Conservation (phyloP, 73 alveolate species). For the Paramecium sexaurelia region DNA sequence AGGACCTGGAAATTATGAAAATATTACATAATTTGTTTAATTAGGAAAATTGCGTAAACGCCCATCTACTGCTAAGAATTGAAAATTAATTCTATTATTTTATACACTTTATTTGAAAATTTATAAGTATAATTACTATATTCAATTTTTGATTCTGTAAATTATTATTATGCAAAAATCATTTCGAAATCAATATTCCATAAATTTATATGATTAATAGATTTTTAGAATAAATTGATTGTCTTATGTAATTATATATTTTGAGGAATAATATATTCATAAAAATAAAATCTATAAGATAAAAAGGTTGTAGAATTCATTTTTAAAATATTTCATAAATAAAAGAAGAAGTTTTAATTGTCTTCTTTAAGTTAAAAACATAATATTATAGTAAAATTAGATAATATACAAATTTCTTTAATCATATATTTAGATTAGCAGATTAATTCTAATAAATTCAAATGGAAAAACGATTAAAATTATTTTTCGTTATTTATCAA, state of each 20-base stretch:
- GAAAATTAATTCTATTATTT: not conserved
- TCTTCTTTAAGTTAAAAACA: no score
- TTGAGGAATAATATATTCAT: no score
- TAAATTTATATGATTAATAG: no score
- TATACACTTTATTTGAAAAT: not conserved
- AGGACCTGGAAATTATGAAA: conserved; percentile 31
- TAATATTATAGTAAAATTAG: no score
- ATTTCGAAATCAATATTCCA: not conserved
- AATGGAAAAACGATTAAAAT: not conserved
- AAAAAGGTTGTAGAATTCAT: no score
- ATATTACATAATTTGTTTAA: not conserved
- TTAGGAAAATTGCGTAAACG: not conserved
- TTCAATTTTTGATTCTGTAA: not conserved
- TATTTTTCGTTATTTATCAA: not conserved
- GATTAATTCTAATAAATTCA: not conserved
- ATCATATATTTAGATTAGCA: no score
- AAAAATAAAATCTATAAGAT: no score
- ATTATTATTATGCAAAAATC: not conserved
- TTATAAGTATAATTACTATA: not conserved
- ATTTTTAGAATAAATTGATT: no score
- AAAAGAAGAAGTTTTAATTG: no score
- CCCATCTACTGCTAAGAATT: not conserved
- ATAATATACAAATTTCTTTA: no score
- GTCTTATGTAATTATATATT: no score
- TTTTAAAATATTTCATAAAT: no score